Conservation (phyloP, 208 protist genomes). For the Wallacemonas sp. region DNA sequence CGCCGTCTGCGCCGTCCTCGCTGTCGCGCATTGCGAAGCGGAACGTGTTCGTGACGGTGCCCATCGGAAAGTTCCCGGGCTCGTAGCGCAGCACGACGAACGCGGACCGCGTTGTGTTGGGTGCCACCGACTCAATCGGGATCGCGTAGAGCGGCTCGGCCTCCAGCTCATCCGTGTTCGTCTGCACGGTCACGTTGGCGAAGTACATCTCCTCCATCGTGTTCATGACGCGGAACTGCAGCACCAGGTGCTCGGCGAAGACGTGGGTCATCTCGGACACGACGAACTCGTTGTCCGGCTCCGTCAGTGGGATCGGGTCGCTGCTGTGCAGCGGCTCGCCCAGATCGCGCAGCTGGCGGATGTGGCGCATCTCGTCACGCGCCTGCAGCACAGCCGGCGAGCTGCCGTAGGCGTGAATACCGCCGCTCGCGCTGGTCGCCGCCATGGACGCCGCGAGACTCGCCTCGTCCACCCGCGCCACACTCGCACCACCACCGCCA, state of each 20-base stretch:
- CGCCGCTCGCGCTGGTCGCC: not conserved
- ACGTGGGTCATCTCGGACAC: constrained; percentile 96
- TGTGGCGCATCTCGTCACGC: constrained; percentile 59
- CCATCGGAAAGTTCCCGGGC: constrained; percentile 66
- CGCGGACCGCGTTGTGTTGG: constrained; percentile 57
- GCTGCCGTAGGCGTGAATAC: constrained; percentile 1
- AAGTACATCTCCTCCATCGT: constrained; percentile 93
- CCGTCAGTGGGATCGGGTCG: constrained; percentile 88
- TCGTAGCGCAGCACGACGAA: constrained; percentile 79
- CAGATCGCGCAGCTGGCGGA: constrained; percentile 69
- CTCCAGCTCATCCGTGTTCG: constrained; percentile 77
- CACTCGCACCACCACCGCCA: not conserved
- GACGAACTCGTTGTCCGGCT: constrained; percentile 97
- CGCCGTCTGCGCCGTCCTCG: constrained; percentile 28
- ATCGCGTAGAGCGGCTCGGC: constrained; percentile 86
- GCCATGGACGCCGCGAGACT: not conserved
- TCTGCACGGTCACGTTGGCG: constrained; percentile 79
- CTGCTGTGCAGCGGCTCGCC: constrained; percentile 65
- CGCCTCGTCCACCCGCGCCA: not conserved
- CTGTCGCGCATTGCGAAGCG: constrained; percentile 73
- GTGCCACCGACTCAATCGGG: constrained; percentile 54
- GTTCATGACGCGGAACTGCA: constrained; percentile 96
- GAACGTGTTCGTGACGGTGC: constrained; percentile 60
- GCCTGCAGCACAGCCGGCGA: constrained; percentile 56
- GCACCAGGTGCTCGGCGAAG: constrained; percentile 90